phyloP scores from a whole-genome alignment of 192 early-diverging fungal genomes.

The Lunasporangiospora selenospora region DNA sequence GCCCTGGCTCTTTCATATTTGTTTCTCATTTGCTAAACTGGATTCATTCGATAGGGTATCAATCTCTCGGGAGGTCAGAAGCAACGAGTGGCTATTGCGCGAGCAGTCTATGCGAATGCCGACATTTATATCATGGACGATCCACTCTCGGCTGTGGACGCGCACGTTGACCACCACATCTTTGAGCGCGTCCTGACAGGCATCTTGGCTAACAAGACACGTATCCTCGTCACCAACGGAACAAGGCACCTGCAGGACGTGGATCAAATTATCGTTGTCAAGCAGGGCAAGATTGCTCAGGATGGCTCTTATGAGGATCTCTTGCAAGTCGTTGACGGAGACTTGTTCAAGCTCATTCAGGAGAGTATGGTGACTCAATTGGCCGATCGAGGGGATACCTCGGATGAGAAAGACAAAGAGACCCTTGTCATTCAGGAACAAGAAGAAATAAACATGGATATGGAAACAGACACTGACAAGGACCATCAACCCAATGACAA shows the following conservation, averaged over 20 bases:
- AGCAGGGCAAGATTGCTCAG: conserved; percentile 71
- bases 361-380: conserved; percentile 17
- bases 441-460: not conserved
- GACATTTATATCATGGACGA: conserved; percentile 67
- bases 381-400: not conserved
- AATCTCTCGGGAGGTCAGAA: conserved; percentile 90
- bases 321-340: conserved; percentile 59
- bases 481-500: not conserved
- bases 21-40: not conserved
- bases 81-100: conserved; percentile 66
- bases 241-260: conserved; percentile 73
- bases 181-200: conserved; percentile 18
- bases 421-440: not conserved
- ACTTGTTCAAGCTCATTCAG: conserved; percentile 67
- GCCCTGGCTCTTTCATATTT: not conserved
- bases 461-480: not conserved
- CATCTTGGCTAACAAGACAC: conserved; percentile 73
- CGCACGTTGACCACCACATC: conserved; percentile 66
- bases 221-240: conserved; percentile 81
- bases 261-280: conserved; percentile 75
- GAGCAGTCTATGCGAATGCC: conserved; percentile 87
- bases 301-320: conserved; percentile 68
- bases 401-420: not conserved
- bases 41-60: not conserved
- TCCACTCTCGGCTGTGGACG: conserved; percentile 66